A percentile compares a stretch with the other conserved stretches of the same genome.
These are phyloP conservation scores for Daldinia concentrica DNA, from an alignment of 495 filamentous ascomycete genomes.

Conservation along the genomic window DNA sequence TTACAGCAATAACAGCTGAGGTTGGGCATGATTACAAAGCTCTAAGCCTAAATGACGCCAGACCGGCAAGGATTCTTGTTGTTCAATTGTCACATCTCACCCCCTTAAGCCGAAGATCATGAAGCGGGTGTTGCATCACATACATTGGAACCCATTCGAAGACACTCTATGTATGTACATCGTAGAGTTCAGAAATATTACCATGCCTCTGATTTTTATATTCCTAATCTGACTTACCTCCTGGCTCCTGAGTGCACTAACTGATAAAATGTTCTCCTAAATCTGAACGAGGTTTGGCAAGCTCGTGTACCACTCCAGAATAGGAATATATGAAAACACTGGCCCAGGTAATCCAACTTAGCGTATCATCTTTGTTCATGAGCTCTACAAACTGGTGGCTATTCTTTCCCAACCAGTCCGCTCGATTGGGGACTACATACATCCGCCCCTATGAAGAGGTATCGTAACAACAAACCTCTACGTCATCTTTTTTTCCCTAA, in stretches of 20 bases:
- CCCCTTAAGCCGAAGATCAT: neutral
- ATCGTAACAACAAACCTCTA: slow-evolving; percentile 6
- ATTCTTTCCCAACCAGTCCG: slow-evolving; percentile 23
- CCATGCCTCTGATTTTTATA: neutral
- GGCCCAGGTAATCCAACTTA: slow-evolving; percentile 11
- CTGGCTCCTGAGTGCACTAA: neutral
- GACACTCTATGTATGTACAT: neutral
- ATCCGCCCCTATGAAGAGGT: slow-evolving; percentile 9
- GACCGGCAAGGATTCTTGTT: slow-evolving; percentile 18
- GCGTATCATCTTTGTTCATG: slow-evolving; percentile 35
- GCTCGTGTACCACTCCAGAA: neutral
- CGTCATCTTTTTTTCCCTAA: slow-evolving; percentile 16
- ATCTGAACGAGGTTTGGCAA: neutral
- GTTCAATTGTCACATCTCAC: neutral
- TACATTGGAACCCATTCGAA: neutral
- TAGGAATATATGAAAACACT: neutral
- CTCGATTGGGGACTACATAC: slow-evolving; percentile 38
- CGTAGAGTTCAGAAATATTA: too few relatives aligned
- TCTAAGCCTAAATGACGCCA: slow-evolving; percentile 40
- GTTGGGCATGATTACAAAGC: slow-evolving; percentile 38
- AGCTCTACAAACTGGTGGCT: slow-evolving; percentile 32
- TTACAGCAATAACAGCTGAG: neutral
- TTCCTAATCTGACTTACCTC: neutral
- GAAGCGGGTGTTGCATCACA: neutral
- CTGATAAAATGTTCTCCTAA: neutral